Percentiles rank a stretch among this genome's conserved stretches.
phyloP scores from a whole-genome alignment of 2,329 filamentous ascomycete species.

The Pseudofabraea citricarpa region DNA sequence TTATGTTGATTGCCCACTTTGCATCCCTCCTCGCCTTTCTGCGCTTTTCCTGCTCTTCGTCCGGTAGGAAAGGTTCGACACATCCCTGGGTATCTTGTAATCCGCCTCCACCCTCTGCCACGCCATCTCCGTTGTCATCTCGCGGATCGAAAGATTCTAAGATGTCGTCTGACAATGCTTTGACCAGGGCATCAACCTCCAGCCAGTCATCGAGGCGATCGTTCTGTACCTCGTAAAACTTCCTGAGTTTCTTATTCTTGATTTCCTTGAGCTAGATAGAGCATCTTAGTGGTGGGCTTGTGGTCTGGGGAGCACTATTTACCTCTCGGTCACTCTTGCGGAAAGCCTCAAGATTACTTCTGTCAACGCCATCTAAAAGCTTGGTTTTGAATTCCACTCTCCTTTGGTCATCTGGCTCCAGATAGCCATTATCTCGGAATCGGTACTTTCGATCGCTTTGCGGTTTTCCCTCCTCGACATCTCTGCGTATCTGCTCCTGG shows the following conservation, averaged over 20 bases:
- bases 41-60: constrained; percentile 46
- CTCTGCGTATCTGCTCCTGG: background rate
- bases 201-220: constrained; percentile 50
- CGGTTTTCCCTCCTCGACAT: constrained; percentile 6
- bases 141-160: constrained; percentile 53
- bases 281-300: too few species aligned
- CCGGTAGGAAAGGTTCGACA: constrained; percentile 49
- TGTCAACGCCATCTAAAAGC: constrained; percentile 13
- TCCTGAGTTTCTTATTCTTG: constrained; percentile 45
- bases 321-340: constrained; percentile 17
- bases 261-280: constrained; percentile 41
- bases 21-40: constrained; percentile 41
- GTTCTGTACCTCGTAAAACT: constrained; percentile 52
- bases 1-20: constrained; percentile 54
- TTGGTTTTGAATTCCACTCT: constrained; percentile 18
- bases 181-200: constrained; percentile 53
- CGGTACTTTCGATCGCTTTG: constrained; percentile 16
- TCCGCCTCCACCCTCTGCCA: constrained; percentile 46
- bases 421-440: constrained; percentile 13
- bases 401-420: constrained; percentile 18
- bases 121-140: constrained; percentile 51
- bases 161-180: constrained; percentile 50
- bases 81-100: constrained; percentile 43
- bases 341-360: constrained; percentile 10
- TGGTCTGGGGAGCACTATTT: constrained; percentile 1